phyloP scores from a whole-genome alignment of 2,329 filamentous ascomycete species.

The Fusarium secorum region DNA sequence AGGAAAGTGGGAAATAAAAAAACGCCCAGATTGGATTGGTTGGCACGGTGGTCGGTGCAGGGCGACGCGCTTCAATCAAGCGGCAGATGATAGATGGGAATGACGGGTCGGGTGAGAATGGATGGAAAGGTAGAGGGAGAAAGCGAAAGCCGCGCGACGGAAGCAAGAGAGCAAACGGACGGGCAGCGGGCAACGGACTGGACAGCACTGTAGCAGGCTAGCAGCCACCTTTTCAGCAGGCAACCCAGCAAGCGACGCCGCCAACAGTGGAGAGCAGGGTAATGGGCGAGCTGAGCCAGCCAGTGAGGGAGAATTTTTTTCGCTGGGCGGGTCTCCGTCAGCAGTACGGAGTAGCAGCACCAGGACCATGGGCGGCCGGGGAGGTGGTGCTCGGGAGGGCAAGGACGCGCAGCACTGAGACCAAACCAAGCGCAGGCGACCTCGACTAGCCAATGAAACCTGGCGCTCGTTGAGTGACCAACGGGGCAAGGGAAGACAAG shows the following conservation, averaged over 20 bases:
- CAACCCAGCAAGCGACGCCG: slow-evolving; percentile 21
- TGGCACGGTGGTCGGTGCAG: slow-evolving; percentile 37
- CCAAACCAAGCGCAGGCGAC: slow-evolving; percentile 29
- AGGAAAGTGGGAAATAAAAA: slow-evolving; percentile 36
- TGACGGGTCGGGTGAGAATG: slow-evolving; percentile 32
- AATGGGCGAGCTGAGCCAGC: slow-evolving; percentile 14
- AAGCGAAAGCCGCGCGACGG: slow-evolving; percentile 30
- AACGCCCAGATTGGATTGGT: slow-evolving; percentile 38
- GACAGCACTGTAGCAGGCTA: slow-evolving; percentile 16
- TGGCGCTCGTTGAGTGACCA: slow-evolving; percentile 9
- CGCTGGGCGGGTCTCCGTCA: slow-evolving; percentile 36
- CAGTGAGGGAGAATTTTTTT: slow-evolving; percentile 49
- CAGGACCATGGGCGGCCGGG: not conserved
- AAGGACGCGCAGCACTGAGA: slow-evolving; percentile 41
- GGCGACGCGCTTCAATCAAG: slow-evolving; percentile 35
- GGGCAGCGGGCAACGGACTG: not conserved
- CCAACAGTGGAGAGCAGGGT: slow-evolving; percentile 33
- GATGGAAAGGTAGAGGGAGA: slow-evolving; percentile 31
- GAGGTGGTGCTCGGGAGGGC: not conserved
- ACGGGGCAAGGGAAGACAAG: slow-evolving; percentile 18
- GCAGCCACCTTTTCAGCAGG: slow-evolving; percentile 26
- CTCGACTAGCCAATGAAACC: slow-evolving; percentile 22
- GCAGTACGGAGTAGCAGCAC: slow-evolving; percentile 6
- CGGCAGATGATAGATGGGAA: slow-evolving; percentile 37
- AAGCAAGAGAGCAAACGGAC: slow-evolving; percentile 20